Evolutionary conservation across 2,329 filamentous ascomycete genomes (phyloP).

Genomic region (Neonectria neomacrospora): DNA sequence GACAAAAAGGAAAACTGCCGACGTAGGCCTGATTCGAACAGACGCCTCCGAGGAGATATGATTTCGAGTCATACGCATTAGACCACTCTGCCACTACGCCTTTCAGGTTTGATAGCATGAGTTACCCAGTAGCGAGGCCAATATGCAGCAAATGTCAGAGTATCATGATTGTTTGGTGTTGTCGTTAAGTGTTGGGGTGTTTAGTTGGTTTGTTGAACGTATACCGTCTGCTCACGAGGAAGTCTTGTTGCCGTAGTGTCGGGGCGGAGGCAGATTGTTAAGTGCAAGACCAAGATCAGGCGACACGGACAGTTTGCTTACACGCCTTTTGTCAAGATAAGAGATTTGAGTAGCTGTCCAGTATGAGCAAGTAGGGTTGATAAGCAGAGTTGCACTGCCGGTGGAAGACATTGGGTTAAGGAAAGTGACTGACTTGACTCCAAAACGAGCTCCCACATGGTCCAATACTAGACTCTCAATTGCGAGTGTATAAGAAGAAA

Average conservation of each 20-base stretch:
- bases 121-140: neutral
- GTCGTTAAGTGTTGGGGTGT: neutral
- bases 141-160: neutral
- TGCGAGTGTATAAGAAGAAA: neutral
- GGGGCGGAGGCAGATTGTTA: no score
- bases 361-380: no score
- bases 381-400: no score
- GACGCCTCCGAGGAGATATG: slow-evolving; percentile 13
- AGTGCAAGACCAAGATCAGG: no score
- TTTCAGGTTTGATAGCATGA: neutral
- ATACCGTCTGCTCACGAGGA: neutral
- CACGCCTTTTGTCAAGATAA: no score
- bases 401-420: no score
- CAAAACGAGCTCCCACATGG: no score
- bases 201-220: neutral
- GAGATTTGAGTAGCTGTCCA: no score
- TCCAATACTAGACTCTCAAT: no score
- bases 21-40: slow-evolving; percentile 12
- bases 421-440: neutral
- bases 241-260: neutral
- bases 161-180: neutral
- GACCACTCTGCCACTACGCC: slow-evolving; percentile 11
- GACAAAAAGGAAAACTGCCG: neutral
- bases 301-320: no score
- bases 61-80: slow-evolving; percentile 14